Evolutionary conservation across 352 stramenopile genomes (phyloP), one percentile per base, ranked within the genome.

Genomic region (Phytophthora rubi): DNA sequence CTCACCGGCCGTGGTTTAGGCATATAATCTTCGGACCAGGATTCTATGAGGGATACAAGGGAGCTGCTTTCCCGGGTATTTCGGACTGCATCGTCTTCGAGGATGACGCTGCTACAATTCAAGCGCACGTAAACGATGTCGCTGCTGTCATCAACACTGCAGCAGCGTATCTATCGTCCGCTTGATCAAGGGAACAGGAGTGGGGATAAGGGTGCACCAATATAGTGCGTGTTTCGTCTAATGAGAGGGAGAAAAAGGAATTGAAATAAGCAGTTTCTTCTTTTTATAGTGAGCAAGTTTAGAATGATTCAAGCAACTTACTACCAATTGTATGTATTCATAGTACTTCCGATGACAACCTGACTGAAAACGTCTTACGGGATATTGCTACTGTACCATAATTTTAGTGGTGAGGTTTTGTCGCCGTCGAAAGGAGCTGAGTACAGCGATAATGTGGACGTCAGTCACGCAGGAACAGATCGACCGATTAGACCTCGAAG

Each of bases 1-100:
- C 70, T 9, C 73, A 83, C 61, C 76, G 76, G 18, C 60, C 63
- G 8, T 83, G 76, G 76, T 83, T 66, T 59, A 74, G 72, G 47
- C 76, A 83, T 55, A 68, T 83, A 57, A 76, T 83, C 35, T 83
- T 83, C 18, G 76, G 73, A 0, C 76, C 76, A 6, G 76, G 76
- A 2, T 81, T 76, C 53, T 83, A 73, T 55, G 76, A 83, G 42
- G 76, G 76, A 21, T 83, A 83, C 59, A 54, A 65, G 12, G 76
- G 76, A 10, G 60, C 73, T 35, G 65, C 75, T 16, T 81, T 83
- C 30, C 45, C 60, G 3, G 48, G 45, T 23, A 62, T 61, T 5
- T 55, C 35, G 1, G 59, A 66, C 18, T 56, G 42, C n/a, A 71
- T 84, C 32, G 68, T 62, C 7, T 84, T 82, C 45, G 33, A 77